Percentiles rank a stretch among this genome's conserved stretches.
These are phyloP conservation scores for Artemisia argyi DNA, from an alignment of 129 eudicot species.

Conservation along the genomic window DNA sequence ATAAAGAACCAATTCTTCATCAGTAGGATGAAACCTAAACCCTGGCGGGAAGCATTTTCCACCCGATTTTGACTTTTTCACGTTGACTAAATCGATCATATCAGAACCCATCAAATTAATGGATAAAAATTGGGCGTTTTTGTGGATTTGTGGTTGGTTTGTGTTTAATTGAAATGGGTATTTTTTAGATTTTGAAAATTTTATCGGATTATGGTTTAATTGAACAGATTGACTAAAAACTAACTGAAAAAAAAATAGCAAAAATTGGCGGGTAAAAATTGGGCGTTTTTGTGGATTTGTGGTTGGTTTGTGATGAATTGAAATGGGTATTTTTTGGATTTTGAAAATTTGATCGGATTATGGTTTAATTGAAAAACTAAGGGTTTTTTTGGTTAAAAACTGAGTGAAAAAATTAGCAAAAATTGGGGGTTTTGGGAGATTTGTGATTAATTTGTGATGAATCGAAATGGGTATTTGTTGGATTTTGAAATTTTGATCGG, in stretches of 20 bases:
- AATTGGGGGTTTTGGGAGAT: slow-evolving; percentile 4
- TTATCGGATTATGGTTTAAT: background rate
- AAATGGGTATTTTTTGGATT: background rate
- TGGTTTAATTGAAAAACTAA: background rate
- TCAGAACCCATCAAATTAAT: slow-evolving; percentile 35
- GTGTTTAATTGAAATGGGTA: background rate
- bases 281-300: slow-evolving; percentile 1
- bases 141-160: background rate
- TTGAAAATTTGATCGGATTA: background rate
- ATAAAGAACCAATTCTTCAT: slow-evolving; percentile 73
- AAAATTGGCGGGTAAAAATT: too few species aligned
- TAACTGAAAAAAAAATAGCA: too few species aligned
- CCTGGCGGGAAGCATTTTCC: slow-evolving; percentile 62
- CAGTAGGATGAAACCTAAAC: slow-evolving; percentile 80
- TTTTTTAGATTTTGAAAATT: background rate
- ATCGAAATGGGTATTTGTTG: slow-evolving; percentile 13
- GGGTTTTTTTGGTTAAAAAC: too few species aligned
- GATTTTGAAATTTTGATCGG: background rate
- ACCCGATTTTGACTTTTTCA: slow-evolving; percentile 10
- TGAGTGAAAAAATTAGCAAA: too few species aligned
- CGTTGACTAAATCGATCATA: slow-evolving; percentile 25
- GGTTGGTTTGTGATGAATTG: background rate
- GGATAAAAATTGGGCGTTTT: background rate
- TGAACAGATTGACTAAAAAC: too few species aligned
- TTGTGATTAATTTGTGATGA: background rate